Evolutionary conservation across 768 basidiomycete species (phyloP).

Genomic region (Psilocybe cyanescens): DNA sequence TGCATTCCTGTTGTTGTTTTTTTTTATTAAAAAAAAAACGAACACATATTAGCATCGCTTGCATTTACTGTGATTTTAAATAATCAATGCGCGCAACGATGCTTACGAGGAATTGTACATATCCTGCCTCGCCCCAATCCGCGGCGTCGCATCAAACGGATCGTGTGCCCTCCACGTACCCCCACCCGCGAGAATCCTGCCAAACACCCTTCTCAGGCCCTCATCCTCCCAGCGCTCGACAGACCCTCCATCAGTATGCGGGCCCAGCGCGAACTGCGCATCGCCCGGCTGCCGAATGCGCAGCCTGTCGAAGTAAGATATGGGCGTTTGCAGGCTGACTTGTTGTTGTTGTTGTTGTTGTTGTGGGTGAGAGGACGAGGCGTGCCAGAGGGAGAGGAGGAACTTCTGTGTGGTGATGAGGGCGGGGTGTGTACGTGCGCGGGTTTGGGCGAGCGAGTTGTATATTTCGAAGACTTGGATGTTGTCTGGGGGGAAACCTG

Average conservation of each 20-base stretch:
- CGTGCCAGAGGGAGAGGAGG: slow-evolving; percentile 64
- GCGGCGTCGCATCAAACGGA: slow-evolving; percentile 50
- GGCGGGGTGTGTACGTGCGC: slow-evolving; percentile 69
- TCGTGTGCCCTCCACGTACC: slow-evolving; percentile 50
- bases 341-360: too few relatives aligned
- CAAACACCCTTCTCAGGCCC: slow-evolving; percentile 41
- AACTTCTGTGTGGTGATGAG: slow-evolving; percentile 59
- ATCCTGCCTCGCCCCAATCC: slow-evolving; percentile 58
- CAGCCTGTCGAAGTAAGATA: slow-evolving; percentile 81
- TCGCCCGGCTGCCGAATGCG: slow-evolving; percentile 78
- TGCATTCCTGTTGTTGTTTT: slow-evolving; percentile 38
- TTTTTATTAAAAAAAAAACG: too few relatives aligned
- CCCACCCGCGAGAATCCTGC: slow-evolving; percentile 46
- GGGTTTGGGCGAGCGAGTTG: slow-evolving; percentile 64
- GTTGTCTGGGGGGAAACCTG: slow-evolving; percentile 69
- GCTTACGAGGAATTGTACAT: slow-evolving; percentile 63
- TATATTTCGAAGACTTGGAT: slow-evolving; percentile 80
- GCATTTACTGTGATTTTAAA: too few relatives aligned
- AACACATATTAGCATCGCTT: too few relatives aligned
- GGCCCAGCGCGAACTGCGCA: slow-evolving; percentile 64
- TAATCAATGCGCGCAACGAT: too few relatives aligned
- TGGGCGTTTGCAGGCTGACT: slow-evolving; percentile 55
- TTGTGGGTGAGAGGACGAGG: slow-evolving; percentile 42
- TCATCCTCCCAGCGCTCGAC: slow-evolving; percentile 62
- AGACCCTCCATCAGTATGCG: slow-evolving; percentile 58